These are phyloP conservation scores for Zhuliangozyma blackwelliae DNA, from an alignment of 1,139 yeast genomes.

Conservation along the genomic window DNA sequence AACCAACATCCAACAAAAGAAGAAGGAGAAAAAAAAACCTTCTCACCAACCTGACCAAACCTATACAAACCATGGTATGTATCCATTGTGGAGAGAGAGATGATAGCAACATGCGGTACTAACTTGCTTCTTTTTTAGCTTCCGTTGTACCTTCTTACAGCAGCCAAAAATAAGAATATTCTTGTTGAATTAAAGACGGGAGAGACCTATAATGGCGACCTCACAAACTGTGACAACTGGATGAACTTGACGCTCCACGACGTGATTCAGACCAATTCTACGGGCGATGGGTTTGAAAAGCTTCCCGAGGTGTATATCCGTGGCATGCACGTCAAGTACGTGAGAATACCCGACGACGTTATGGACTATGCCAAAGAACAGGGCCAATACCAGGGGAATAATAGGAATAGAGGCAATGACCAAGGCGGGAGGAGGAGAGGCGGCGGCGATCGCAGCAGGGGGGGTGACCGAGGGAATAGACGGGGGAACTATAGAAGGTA, in stretches of 20 bases:
- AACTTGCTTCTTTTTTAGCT: slow-evolving; percentile 46
- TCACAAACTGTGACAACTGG: slow-evolving; percentile 88
- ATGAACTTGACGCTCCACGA: slow-evolving; percentile 87
- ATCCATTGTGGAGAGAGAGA: too few species aligned
- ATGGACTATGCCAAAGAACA: slow-evolving; percentile 82
- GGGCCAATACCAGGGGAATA: slow-evolving; percentile 50
- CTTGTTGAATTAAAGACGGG: slow-evolving; percentile 91
- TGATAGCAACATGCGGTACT: too few species aligned
- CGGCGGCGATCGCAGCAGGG: slow-evolving; percentile 6
- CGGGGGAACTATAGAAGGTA: too few species aligned
- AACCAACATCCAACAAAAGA: too few species aligned
- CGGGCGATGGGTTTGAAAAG: slow-evolving; percentile 64
- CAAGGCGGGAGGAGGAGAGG: slow-evolving; percentile 14
- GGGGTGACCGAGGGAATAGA: slow-evolving; percentile 3
- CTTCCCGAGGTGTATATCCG: slow-evolving; percentile 78
- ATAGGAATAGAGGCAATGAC: slow-evolving; percentile 28
- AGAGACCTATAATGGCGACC: slow-evolving; percentile 80
- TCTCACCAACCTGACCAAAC: too few species aligned
- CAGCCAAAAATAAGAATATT: slow-evolving; percentile 86
- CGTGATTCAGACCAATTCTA: slow-evolving; percentile 69
- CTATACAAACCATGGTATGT: too few species aligned
- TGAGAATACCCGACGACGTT: slow-evolving; percentile 49
- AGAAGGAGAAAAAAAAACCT: too few species aligned
- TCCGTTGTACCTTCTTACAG: slow-evolving; percentile 84
- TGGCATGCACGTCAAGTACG: slow-evolving; percentile 65